Base-by-base conservation (phyloP, 2,329 filamentous ascomycete species). In the Fonsecaea erecta region DNA sequence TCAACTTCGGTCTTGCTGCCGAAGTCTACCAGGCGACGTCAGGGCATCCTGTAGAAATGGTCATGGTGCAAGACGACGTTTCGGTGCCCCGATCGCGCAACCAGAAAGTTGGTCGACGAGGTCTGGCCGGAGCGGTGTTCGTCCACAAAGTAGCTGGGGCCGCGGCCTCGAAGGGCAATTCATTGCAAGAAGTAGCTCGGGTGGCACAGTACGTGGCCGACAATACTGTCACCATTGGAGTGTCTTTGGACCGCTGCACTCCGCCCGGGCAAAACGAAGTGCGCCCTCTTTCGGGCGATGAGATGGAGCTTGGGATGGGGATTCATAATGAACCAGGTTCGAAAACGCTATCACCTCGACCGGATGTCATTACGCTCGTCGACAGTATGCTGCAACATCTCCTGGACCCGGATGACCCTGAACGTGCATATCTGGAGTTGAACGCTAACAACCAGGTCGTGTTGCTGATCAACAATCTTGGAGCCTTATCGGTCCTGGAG, bases 1-100 rank as follows among this genome's bases (percentile, higher is more conserved):
- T 97, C 70, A 95, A 96, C 79, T 97, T 97, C 75, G 93, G 92
- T 62, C 89, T 97, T 84, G 93, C 89, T 0, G 91, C 94, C 11
- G 93, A 97, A 78, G 96, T 96, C 80, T 92, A 92, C 16, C 88
- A 89, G 63, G 92, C 92, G 4, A 77, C 24, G 14, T 37, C 61
- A 18, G 85, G 85, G 18, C 82, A 84, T 68, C 81, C 78, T 58
- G 84, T 84, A 68, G 78, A 80, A 62, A 84, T 88, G 74, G 82
- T 88, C 64, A 84, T 87, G 66, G 87, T 86, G 65, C 86, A 85
- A 43, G 87, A 89, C 68, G 87, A 89, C 71, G 87, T 90, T 7
- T 87, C 85, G 0, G 85, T 89, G 26, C 76, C 77, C 62, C 37
- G 67, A 18, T 61, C 51, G 56, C 30, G 61, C 12, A 83, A 83